Evolutionary conservation across 192 early-diverging fungal genomes (phyloP).

Genomic region (Umbelopsis isabellina): DNA sequence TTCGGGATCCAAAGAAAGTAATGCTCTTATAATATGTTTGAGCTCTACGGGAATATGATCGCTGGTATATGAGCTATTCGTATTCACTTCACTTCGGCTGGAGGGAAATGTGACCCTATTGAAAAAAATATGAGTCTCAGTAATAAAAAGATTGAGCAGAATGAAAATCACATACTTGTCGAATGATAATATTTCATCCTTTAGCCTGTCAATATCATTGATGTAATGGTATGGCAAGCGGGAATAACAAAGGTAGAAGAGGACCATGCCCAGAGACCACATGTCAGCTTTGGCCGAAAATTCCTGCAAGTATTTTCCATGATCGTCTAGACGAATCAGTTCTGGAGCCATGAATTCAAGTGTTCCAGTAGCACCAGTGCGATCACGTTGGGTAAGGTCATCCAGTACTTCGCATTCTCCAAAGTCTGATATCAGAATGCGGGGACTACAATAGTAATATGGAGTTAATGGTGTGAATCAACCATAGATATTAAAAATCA

Average conservation of each 20-base stretch:
- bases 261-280: slow-evolving; percentile 94
- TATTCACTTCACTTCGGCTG: slow-evolving; percentile 30
- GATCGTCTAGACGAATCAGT: slow-evolving; percentile 46
- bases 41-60: slow-evolving; percentile 58
- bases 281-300: slow-evolving; percentile 90
- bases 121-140: background rate
- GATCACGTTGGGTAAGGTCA: slow-evolving; percentile 58
- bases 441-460: slow-evolving; percentile 55
- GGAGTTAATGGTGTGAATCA: no score
- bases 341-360: slow-evolving; percentile 95
- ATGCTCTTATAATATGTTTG: slow-evolving; percentile 55
- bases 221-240: slow-evolving; percentile 80
- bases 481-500: background rate
- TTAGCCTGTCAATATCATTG: slow-evolving; percentile 88
- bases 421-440: slow-evolving; percentile 93
- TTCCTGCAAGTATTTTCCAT: slow-evolving; percentile 72
- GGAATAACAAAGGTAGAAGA: slow-evolving; percentile 91
- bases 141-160: background rate
- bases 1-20: slow-evolving; percentile 57
- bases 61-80: slow-evolving; percentile 14
- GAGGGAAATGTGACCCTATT: background rate
- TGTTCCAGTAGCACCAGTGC: slow-evolving; percentile 94
- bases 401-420: slow-evolving; percentile 94
- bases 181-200: slow-evolving; percentile 78
- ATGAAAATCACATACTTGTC: slow-evolving; percentile 36